These are phyloP conservation scores for Thermothielavioides terrestris DNA, from an alignment of 495 filamentous ascomycete species.

Conservation along the genomic window DNA sequence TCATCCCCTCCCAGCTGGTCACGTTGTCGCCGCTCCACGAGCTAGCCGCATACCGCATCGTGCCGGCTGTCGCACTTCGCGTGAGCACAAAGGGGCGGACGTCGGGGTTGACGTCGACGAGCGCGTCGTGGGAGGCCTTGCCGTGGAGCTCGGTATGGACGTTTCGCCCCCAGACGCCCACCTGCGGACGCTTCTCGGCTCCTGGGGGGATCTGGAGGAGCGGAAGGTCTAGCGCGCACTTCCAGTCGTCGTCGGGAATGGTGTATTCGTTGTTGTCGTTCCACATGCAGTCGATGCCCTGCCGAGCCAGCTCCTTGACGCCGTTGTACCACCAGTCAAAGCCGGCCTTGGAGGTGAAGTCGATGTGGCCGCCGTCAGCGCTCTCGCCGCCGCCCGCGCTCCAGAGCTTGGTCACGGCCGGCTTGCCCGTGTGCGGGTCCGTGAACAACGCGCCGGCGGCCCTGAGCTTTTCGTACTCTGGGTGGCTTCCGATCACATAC, in stretches of 20 bases:
- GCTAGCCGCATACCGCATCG: constrained; percentile 56
- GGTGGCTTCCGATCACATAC: constrained; percentile 56
- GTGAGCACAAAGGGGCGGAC: constrained; percentile 57
- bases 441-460: constrained; percentile 50
- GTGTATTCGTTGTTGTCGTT: constrained; percentile 73
- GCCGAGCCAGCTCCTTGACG: constrained; percentile 48
- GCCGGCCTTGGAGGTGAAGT: constrained; percentile 53
- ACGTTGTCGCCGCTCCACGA: constrained; percentile 62
- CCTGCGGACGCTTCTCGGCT: constrained; percentile 23
- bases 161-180: constrained; percentile 57
- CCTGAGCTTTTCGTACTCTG: constrained; percentile 49
- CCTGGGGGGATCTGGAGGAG: constrained; percentile 17
- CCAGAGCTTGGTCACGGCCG: constrained; percentile 55
- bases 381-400: constrained; percentile 59
- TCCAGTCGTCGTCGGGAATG: constrained; percentile 55
- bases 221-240: constrained; percentile 42
- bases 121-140: constrained; percentile 48
- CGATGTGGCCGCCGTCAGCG: constrained; percentile 59
- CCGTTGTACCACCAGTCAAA: constrained; percentile 63
- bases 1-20: constrained; percentile 45
- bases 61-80: constrained; percentile 57
- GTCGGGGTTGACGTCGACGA: constrained; percentile 45
- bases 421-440: constrained; percentile 44
- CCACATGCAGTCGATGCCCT: constrained; percentile 64
- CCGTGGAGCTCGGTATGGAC: constrained; percentile 59